Evolutionary conservation across 768 basidiomycete species (phyloP).

Genomic region (Sutorius australiensis): DNA sequence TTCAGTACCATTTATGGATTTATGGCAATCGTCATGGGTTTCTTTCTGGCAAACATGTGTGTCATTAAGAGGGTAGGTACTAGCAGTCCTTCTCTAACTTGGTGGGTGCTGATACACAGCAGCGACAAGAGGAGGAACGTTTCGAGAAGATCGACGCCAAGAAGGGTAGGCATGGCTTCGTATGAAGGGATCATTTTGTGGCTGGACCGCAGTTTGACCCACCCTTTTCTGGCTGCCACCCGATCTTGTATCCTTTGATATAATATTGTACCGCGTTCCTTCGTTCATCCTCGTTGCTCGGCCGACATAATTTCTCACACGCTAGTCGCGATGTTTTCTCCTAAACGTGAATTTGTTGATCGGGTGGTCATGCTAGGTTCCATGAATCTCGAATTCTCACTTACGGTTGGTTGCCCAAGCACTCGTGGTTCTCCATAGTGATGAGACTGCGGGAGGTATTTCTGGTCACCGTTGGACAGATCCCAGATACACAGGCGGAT

Average conservation of each 20-base stretch:
- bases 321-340: conserved; percentile 1
- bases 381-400: neutral
- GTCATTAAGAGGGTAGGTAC: conserved; percentile 72
- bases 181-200: conserved; percentile 39
- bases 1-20: conserved; percentile 71
- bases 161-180: conserved; percentile 82
- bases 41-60: conserved; percentile 80
- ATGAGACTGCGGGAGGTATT: neutral
- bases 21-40: conserved; percentile 70
- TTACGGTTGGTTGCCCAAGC: neutral
- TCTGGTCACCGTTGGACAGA: neutral
- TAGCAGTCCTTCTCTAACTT: neutral
- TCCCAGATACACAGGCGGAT: neutral
- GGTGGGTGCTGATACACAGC: conserved; percentile 14
- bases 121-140: conserved; percentile 78
- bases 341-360: neutral
- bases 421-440: neutral
- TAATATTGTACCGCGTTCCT: neutral
- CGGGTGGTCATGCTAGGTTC: conserved; percentile 1
- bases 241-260: neutral
- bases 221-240: neutral
- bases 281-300: neutral
- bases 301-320: neutral
- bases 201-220: neutral
- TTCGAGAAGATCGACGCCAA: conserved; percentile 90